phyloP scores from a whole-genome alignment of 176 grass and related monocot genomes.

The Microstegium vimineum region DNA sequence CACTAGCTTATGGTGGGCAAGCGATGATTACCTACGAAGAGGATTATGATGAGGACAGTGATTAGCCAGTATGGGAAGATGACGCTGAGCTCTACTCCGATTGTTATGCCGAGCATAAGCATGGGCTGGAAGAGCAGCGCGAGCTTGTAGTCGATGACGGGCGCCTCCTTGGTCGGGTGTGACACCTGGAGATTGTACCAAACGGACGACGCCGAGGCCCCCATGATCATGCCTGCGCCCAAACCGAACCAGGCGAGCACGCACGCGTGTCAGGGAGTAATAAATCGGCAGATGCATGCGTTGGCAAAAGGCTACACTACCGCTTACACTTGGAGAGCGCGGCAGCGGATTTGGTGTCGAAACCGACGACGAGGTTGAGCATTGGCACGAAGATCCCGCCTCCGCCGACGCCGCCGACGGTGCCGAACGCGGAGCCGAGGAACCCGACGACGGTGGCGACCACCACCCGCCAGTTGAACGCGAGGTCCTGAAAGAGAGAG shows the following conservation, averaged over 20 bases:
- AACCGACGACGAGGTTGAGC: conserved; percentile 92
- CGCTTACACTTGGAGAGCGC: conserved; percentile 97
- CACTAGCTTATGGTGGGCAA: not conserved
- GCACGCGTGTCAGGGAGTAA: not conserved
- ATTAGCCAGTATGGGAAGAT: conserved; percentile 98
- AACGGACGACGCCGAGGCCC: conserved; percentile 80
- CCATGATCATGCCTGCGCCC: conserved; percentile 96
- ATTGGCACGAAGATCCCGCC: conserved; percentile 96
- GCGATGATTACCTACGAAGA: conserved; percentile 61
- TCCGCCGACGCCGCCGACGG: conserved; percentile 91
- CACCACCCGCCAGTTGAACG: conserved; percentile 65
- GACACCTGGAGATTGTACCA: conserved; percentile 98
- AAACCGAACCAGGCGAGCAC: not conserved
- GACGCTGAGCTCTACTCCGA: conserved; percentile 93
- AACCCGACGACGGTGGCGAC: conserved; percentile 79
- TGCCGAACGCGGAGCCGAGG: conserved; percentile 90
- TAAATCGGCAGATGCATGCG: not conserved
- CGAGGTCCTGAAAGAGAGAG: conserved; percentile 53
- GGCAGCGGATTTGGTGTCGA: conserved; percentile 95
- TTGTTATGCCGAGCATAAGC: conserved; percentile 98
- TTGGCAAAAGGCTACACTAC: not conserved
- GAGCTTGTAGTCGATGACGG: conserved; percentile 90
- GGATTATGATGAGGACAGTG: conserved; percentile 93
- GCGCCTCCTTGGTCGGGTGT: conserved; percentile 84
- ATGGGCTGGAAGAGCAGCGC: conserved; percentile 95